Evolutionary conservation across 208 protist species (phyloP).

Genomic region (Leishmania tropica): DNA sequence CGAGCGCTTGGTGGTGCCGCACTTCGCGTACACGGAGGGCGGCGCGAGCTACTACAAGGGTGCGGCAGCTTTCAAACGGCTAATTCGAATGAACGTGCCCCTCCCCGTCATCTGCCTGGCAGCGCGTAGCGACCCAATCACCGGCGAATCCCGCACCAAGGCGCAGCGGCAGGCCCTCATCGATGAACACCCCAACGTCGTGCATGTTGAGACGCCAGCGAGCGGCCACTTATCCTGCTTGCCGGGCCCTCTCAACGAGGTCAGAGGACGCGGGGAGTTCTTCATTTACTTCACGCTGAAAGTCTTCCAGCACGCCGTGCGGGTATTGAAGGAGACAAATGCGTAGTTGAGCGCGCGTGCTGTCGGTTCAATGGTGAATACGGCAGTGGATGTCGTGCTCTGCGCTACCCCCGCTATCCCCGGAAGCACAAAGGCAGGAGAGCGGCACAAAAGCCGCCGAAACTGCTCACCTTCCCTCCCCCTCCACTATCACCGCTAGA

Average conservation of each 20-base stretch:
- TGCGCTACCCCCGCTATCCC: background rate
- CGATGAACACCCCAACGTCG: constrained; percentile 38
- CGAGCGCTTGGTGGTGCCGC: constrained; percentile 44
- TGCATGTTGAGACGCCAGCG: constrained; percentile 56
- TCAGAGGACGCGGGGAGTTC: constrained; percentile 13
- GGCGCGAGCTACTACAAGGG: constrained; percentile 50
- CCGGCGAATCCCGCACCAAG: constrained; percentile 17
- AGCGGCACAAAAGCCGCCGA: background rate
- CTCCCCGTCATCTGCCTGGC: constrained; percentile 51
- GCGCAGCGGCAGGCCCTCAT: constrained; percentile 47
- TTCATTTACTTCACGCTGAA: constrained; percentile 38
- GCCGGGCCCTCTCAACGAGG: constrained; percentile 37
- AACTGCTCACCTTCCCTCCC: background rate
- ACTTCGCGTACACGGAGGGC: constrained; percentile 47
- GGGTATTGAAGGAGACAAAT: background rate
- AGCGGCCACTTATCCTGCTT: constrained; percentile 69
- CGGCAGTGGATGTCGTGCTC: background rate
- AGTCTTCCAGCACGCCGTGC: constrained; percentile 21
- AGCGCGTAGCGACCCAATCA: constrained; percentile 51
- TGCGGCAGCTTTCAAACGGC: constrained; percentile 37
- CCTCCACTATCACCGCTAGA: background rate
- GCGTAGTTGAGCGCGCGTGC: constrained; percentile 2
- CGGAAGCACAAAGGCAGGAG: background rate
- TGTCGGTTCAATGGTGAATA: background rate
- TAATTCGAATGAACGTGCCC: constrained; percentile 18